A percentile compares a stretch with the other conserved stretches of the same genome.
phyloP scores from a whole-genome alignment of 371 early-diverging fungal genomes.

The Actinomucor elegans region DNA sequence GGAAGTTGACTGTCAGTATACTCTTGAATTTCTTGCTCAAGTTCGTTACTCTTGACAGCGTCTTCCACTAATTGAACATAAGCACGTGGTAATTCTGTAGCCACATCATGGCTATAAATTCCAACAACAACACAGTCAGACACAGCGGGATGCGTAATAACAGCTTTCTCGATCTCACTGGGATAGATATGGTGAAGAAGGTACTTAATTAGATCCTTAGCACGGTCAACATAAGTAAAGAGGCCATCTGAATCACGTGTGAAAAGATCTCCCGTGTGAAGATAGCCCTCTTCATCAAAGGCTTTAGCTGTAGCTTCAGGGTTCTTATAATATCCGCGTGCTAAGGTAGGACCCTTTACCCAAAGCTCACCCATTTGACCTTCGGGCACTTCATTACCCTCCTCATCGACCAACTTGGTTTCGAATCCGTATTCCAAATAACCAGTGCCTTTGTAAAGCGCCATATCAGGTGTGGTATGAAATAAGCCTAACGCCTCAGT shows the following conservation, averaged over 20 bases:
- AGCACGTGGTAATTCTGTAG: constrained; percentile 59
- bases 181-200: constrained; percentile 39
- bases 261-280: constrained; percentile 81
- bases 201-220: constrained; percentile 73
- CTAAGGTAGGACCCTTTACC: constrained; percentile 55
- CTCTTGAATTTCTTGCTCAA: constrained; percentile 41
- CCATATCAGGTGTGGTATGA: constrained; percentile 18
- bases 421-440: constrained; percentile 53
- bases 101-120: constrained; percentile 24
- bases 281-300: constrained; percentile 66
- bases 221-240: constrained; percentile 59
- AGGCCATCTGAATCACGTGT: constrained; percentile 50
- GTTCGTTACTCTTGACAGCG: constrained; percentile 10
- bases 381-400: constrained; percentile 35
- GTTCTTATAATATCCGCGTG: constrained; percentile 59
- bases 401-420: constrained; percentile 58
- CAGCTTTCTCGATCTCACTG: constrained; percentile 21
- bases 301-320: constrained; percentile 57
- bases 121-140: constrained; percentile 72
- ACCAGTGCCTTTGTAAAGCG: constrained; percentile 30
- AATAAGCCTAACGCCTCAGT: constrained; percentile 42
- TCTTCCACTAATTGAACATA: constrained; percentile 41
- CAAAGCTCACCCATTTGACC: constrained; percentile 65
- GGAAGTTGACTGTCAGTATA: constrained; percentile 53
- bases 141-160: constrained; percentile 68